These are phyloP conservation scores for Botrytis aclada DNA, from an alignment of 2,329 filamentous ascomycete species.

Conservation along the genomic window DNA sequence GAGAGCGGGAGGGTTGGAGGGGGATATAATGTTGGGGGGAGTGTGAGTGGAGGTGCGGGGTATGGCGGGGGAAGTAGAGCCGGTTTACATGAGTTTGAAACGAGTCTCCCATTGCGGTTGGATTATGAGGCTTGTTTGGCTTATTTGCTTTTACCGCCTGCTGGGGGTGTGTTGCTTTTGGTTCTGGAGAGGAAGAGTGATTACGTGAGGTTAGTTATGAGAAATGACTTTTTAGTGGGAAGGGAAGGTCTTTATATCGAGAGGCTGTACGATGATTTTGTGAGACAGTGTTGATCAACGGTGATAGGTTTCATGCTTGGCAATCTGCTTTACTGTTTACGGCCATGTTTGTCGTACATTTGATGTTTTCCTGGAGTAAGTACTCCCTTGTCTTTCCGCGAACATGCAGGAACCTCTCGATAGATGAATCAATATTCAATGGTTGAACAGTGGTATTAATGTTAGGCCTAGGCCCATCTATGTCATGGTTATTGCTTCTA, in stretches of 20 bases:
- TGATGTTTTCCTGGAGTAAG: slow-evolving; percentile 79
- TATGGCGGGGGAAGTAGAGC: slow-evolving; percentile 32
- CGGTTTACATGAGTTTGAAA: slow-evolving; percentile 81
- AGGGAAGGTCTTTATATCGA: background rate
- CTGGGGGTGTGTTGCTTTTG: slow-evolving; percentile 79
- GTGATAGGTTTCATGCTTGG: slow-evolving; percentile 86
- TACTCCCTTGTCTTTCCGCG: no score
- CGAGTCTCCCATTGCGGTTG: slow-evolving; percentile 78
- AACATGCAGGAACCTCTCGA: background rate
- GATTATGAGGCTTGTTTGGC: slow-evolving; percentile 90
- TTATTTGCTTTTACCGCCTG: slow-evolving; percentile 79
- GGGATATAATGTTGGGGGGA: background rate
- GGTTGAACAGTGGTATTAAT: background rate
- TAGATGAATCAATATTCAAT: background rate
- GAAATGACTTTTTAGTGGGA: background rate
- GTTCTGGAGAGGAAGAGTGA: slow-evolving; percentile 92
- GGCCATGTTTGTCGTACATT: slow-evolving; percentile 69
- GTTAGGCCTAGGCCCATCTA: slow-evolving; percentile 44
- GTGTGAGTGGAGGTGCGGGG: background rate
- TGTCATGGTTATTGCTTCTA: slow-evolving; percentile 80
- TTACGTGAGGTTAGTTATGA: slow-evolving; percentile 66
- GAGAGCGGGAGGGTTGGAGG: slow-evolving; percentile 15
- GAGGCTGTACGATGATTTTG: background rate
- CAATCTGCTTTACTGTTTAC: slow-evolving; percentile 84
- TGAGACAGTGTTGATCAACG: slow-evolving; percentile 3